phyloP scores from a whole-genome alignment of 2,329 filamentous ascomycete species.

The Monosporascus cannonballus region DNA sequence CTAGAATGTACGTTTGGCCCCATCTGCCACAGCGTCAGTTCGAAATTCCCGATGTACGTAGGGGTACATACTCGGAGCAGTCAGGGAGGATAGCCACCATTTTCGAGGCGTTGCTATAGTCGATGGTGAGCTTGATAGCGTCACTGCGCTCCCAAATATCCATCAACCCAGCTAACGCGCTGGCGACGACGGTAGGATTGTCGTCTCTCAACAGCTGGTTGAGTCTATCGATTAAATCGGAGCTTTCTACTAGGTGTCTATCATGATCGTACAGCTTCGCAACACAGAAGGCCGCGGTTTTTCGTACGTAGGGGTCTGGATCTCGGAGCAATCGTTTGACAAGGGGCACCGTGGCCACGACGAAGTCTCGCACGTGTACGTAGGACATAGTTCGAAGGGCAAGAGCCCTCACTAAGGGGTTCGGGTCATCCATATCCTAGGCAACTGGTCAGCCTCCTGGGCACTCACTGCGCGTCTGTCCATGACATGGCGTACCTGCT shows the following conservation, averaged over 20 bases:
- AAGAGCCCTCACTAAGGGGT: slow-evolving; percentile 86
- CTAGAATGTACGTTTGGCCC: slow-evolving; percentile 97
- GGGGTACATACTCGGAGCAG: slow-evolving; percentile 76
- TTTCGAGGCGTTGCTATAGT: slow-evolving; percentile 95
- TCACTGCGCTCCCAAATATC: slow-evolving; percentile 99
- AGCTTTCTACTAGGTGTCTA: slow-evolving; percentile 78
- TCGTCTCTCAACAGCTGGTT: slow-evolving; percentile 90
- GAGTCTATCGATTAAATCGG: slow-evolving; percentile 85
- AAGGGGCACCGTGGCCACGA: slow-evolving; percentile 80
- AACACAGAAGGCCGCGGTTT: slow-evolving; percentile 93
- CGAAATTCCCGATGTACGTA: background rate
- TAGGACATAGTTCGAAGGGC: slow-evolving; percentile 95
- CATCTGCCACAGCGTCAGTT: slow-evolving; percentile 52
- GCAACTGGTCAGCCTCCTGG: slow-evolving; percentile 10
- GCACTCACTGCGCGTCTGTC: background rate
- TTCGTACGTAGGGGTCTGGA: slow-evolving; percentile 89
- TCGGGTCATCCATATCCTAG: slow-evolving; percentile 88
- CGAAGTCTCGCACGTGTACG: slow-evolving; percentile 92
- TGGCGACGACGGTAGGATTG: slow-evolving; percentile 95
- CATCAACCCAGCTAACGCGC: slow-evolving; percentile 83
- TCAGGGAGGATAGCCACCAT: slow-evolving; percentile 95
- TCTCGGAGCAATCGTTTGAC: slow-evolving; percentile 81
- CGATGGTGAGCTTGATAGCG: slow-evolving; percentile 95
- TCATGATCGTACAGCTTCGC: slow-evolving; percentile 98
- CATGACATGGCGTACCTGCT: slow-evolving; percentile 52